Percentiles rank a stretch among this genome's conserved stretches.
Conservation (phyloP, 768 basidiomycete species). For the Boletus edulis region DNA sequence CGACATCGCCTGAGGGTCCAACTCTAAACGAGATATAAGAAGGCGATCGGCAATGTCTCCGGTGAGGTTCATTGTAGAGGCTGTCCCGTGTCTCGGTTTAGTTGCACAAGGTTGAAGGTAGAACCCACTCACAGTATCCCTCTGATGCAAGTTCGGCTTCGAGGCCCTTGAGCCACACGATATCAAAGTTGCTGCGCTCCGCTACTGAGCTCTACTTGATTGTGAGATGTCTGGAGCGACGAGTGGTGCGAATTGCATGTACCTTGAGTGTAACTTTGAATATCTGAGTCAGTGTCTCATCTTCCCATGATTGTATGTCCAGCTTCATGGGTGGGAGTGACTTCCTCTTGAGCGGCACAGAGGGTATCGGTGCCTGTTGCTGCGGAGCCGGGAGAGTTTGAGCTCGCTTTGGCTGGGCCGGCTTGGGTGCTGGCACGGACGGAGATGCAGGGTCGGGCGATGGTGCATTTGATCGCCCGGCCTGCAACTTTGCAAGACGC, state of each 20-base stretch:
- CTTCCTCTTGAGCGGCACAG: conserved; percentile 50
- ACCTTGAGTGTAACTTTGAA: conserved; percentile 82
- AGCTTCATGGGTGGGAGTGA: conserved; percentile 40
- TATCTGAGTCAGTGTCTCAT: conserved; percentile 61
- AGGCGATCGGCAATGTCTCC: conserved; percentile 71
- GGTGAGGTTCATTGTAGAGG: conserved; percentile 44
- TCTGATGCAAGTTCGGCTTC: conserved; percentile 67
- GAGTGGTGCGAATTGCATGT: conserved; percentile 25
- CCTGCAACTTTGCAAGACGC: conserved; percentile 82
- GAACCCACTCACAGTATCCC: conserved; percentile 36
- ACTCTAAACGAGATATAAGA: conserved; percentile 79
- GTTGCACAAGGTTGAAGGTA: neutral
- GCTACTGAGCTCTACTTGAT: conserved; percentile 51
- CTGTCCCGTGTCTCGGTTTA: conserved; percentile 10
- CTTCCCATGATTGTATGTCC: conserved; percentile 67
- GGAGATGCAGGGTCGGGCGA: conserved; percentile 25
- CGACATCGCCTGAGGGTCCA: conserved; percentile 73
- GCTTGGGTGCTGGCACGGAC: conserved; percentile 27
- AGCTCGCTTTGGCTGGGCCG: conserved; percentile 37
- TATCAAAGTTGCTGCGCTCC: conserved; percentile 57
- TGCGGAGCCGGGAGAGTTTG: conserved; percentile 19
- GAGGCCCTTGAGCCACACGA: conserved; percentile 83
- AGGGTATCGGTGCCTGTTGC: conserved; percentile 27
- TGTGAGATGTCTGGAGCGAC: conserved; percentile 7
- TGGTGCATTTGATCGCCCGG: conserved; percentile 36